These are phyloP conservation scores for Ajuga chamaepitys DNA, from an alignment of 257 asterid genomes.

Conservation along the genomic window DNA sequence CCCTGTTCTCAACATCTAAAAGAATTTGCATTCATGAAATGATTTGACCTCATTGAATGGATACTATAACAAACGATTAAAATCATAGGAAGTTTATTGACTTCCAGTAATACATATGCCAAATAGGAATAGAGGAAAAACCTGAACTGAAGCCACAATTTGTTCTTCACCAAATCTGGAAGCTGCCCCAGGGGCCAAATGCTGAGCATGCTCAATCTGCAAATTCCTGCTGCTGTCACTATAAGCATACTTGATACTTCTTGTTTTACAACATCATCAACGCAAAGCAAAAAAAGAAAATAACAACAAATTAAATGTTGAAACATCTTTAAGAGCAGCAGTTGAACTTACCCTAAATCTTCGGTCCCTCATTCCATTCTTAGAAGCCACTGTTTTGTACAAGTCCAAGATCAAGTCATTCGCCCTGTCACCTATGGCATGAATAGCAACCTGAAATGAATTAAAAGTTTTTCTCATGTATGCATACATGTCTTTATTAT, in stretches of 20 bases:
- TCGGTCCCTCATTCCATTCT: constrained; percentile 66
- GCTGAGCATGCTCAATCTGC: constrained; percentile 99
- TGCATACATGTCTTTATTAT: background rate
- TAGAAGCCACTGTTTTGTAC: constrained; percentile 58
- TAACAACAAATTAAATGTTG: constrained; percentile 1
- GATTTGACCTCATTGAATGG: background rate
- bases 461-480: constrained; percentile 2
- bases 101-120: background rate
- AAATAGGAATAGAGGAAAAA: constrained; percentile 15
- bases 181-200: constrained; percentile 66
- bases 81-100: background rate
- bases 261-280: background rate
- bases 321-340: constrained; percentile 10
- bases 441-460: constrained; percentile 71
- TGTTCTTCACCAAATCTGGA: constrained; percentile 68
- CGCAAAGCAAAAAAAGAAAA: constrained; percentile 3
- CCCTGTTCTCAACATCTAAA: background rate
- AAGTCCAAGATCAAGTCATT: constrained; percentile 78
- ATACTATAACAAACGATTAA: background rate
- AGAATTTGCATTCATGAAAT: background rate
- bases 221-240: constrained; percentile 17
- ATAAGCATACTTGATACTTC: constrained; percentile 6
- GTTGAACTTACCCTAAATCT: constrained; percentile 65
- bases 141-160: constrained; percentile 94
- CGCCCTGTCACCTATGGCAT: constrained; percentile 93